Base-by-base conservation (phyloP, 306 rosid species). In the Vachellia collinsii region DNA sequence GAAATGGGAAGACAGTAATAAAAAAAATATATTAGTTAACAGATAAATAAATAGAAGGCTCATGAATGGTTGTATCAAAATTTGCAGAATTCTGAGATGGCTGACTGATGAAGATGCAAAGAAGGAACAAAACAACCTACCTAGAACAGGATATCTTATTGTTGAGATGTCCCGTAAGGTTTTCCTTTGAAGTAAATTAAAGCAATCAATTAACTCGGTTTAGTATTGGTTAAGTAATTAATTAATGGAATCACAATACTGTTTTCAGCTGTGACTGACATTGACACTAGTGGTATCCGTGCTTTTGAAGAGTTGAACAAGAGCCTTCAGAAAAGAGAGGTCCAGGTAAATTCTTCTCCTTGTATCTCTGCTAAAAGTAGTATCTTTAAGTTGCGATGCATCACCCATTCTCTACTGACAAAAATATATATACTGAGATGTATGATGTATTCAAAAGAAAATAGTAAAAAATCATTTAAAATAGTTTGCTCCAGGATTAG, bases 111-210 rank as follows among this genome's bases (percentile, higher is more conserved):
- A 95, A 86, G 90, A 87, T 62, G 83, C 71, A 64, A 65, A 51
- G 19, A 70, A 85, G 29, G 77, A 44, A 80, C 51, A 56, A 8
- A 74, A 72, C 25, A 38, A 64, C 46, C 51, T 46, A 7, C 86
- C 92, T 16, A 74, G 69, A 73, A 87, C 89, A 44, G 65, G 89
- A 7, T 67, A 80, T 72, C 71, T 93, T 41, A 56, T 84, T 13
- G 83, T 94, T 11, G 99, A 94, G 66, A 88, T 94, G 95, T 91
- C 99, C 7, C 93, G 99, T 94, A 86, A 86, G 97, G 20, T 70
- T 78, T 72, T 65, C 11, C 9, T 34, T 50, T 39, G 42, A 56
- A 47, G 7, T 39, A 29, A 23, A 12, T 23, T 22, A 20, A 50
- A 50, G 14, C 43, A 56, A 19, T 56, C 4, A 56, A 17, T 65